Evolutionary conservation across 73 alveolate species (phyloP), one percentile per base, ranked within the genome.

Genomic region (Symbiodinium pilosum): DNA sequence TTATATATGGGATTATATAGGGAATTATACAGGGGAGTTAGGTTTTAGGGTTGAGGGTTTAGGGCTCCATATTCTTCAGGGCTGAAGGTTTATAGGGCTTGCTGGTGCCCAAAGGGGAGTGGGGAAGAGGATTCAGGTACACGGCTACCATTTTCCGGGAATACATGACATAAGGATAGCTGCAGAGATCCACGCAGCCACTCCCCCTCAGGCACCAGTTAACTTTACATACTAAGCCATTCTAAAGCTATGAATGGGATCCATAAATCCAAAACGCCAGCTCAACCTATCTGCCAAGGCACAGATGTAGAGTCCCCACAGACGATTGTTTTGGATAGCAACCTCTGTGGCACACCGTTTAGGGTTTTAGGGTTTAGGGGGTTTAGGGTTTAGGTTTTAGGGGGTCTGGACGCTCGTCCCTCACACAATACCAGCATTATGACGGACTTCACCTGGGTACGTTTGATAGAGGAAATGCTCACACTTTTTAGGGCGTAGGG

Each of bases 271-370:
- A 51, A 51, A 51, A 51, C 16, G n/a, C 21, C 69, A 18, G 1
- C 28, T 5, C 20, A 54, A 30, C 32, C 20, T 54, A 26, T 26
- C 73, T 54, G 73, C 81, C 41, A 26, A 64, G 81, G 81, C 81
- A 28, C 81, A 64, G 81, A 64, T 64, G 81, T 64, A 64, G 81
- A 64, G 81, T 18, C 81, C 41, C 81, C 81, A 64, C 30, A 64
- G 81, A 20, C 81, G 81, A 28, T n/a, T 64, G 34, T 64, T 64
- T 64, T 64, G 81, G 41, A 64, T 64, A n/a, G 81, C 81, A 38
- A 64, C 81, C 81, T 64, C 81, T 1, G 12, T 12, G 41, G 81
- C 12, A 24, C 41, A 28, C 39, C 39, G 81, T 64, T 64, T 24
- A 7, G 77, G 77, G 77, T 59, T 24, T 47, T 14, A 14, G 59